phyloP scores from a whole-genome alignment of 306 rosid genomes.

The Lablab purpureus region DNA sequence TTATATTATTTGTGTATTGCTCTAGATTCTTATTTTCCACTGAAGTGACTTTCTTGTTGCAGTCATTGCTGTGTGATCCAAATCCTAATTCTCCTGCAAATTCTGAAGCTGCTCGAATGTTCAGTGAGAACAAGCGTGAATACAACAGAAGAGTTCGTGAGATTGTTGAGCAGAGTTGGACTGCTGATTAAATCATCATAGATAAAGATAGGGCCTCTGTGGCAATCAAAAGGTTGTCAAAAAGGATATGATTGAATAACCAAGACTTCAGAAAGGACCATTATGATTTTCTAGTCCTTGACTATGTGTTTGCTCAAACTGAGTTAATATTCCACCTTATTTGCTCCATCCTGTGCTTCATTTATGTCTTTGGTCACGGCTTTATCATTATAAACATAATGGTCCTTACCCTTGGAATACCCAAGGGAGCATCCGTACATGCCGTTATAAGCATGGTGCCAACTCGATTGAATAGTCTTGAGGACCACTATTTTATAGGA shows the following conservation, averaged over 20 bases:
- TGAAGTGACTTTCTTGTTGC: slow-evolving; percentile 50
- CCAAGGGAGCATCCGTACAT: not conserved
- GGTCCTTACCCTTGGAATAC: not conserved
- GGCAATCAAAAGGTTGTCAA: slow-evolving; percentile 52
- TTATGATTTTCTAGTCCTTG: slow-evolving; percentile 55
- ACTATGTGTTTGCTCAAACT: slow-evolving; percentile 62
- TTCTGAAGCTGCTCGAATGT: slow-evolving; percentile 98
- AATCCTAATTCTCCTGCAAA: slow-evolving; percentile 99
- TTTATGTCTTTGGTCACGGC: slow-evolving; percentile 19
- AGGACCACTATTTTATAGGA: not conserved
- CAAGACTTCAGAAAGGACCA: slow-evolving; percentile 45
- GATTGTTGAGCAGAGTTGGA: slow-evolving; percentile 99
- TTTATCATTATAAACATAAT: not conserved
- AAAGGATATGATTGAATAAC: slow-evolving; percentile 64
- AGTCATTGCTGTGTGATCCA: slow-evolving; percentile 98
- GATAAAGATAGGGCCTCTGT: slow-evolving; percentile 18
- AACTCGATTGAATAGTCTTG: not conserved
- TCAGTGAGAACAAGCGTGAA: slow-evolving; percentile 95
- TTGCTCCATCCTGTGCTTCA: slow-evolving; percentile 29
- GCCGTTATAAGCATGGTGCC: not conserved
- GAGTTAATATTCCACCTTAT: slow-evolving; percentile 23
- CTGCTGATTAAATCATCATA: slow-evolving; percentile 74
- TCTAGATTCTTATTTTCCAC: slow-evolving; percentile 15
- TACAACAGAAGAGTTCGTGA: slow-evolving; percentile 90
- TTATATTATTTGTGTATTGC: not conserved